Evolutionary conservation across 768 basidiomycete genomes (phyloP).

Genomic region (Calocybe gangraenosa): DNA sequence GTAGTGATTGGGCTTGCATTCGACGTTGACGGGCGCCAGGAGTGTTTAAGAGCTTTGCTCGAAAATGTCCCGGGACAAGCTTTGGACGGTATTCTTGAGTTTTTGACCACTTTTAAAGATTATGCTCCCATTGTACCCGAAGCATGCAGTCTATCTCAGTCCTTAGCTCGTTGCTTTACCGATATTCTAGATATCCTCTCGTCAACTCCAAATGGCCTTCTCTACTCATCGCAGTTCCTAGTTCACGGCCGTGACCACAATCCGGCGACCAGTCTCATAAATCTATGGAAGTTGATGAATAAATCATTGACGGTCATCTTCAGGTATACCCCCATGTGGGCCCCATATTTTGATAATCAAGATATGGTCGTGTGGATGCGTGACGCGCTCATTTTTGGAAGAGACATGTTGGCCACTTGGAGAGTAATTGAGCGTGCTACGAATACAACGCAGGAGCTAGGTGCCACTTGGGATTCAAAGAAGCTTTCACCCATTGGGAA

Average conservation of each 20-base stretch:
- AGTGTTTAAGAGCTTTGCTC: constrained; percentile 81
- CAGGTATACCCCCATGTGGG: constrained; percentile 79
- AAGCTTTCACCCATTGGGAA: constrained; percentile 59
- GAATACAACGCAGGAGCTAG: constrained; percentile 26
- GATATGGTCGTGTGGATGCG: constrained; percentile 98
- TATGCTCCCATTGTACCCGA: constrained; percentile 69
- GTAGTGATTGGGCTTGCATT: constrained; percentile 81
- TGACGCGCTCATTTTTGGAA: constrained; percentile 90
- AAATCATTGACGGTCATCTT: constrained; percentile 80
- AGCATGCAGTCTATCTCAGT: constrained; percentile 84
- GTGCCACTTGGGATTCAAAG: constrained; percentile 25
- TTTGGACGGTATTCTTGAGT: constrained; percentile 67
- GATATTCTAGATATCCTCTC: constrained; percentile 91
- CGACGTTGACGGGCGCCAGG: constrained; percentile 83
- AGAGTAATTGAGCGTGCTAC: constrained; percentile 73
- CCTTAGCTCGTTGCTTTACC: constrained; percentile 87
- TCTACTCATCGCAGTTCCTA: constrained; percentile 54
- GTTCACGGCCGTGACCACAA: constrained; percentile 37
- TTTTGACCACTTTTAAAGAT: constrained; percentile 60
- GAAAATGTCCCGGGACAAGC: constrained; percentile 60
- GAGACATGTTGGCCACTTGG: constrained; percentile 81
- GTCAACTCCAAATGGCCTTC: constrained; percentile 62
- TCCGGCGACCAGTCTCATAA: constrained; percentile 52
- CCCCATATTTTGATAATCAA: constrained; percentile 69
- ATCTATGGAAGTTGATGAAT: constrained; percentile 83